A percentile compares a stretch with the other conserved stretches of the same genome.
These are phyloP conservation scores for Nakaseomyces nivariensis DNA, from an alignment of 1,139 yeast species.

Conservation along the genomic window DNA sequence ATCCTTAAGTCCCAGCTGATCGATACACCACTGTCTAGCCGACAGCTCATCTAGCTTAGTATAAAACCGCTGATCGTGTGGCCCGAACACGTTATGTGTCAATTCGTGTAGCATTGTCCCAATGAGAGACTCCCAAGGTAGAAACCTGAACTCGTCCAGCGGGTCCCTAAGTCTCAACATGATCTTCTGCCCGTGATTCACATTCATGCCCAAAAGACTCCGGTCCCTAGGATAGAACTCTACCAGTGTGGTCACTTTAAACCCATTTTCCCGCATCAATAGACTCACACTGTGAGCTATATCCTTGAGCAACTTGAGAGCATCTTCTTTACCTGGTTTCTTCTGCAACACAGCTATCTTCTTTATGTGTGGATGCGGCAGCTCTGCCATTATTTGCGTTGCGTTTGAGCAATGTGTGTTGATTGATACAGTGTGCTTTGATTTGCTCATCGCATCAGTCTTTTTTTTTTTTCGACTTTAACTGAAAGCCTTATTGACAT, in stretches of 20 bases:
- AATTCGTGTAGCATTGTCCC: slow-evolving; percentile 88
- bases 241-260: slow-evolving; percentile 58
- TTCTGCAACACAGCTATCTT: slow-evolving; percentile 47
- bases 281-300: slow-evolving; percentile 61
- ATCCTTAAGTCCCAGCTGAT: slow-evolving; percentile 31
- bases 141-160: slow-evolving; percentile 45
- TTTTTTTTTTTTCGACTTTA: neutral
- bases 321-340: slow-evolving; percentile 46
- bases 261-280: slow-evolving; percentile 56
- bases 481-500: no score
- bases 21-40: slow-evolving; percentile 46
- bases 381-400: neutral
- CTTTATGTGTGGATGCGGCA: slow-evolving; percentile 19
- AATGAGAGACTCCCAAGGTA: slow-evolving; percentile 56
- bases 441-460: neutral
- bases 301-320: slow-evolving; percentile 48
- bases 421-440: no score
- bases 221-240: slow-evolving; percentile 79
- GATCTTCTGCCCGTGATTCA: slow-evolving; percentile 73
- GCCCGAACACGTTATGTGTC: slow-evolving; percentile 69
- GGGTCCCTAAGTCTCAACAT: slow-evolving; percentile 60
- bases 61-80: slow-evolving; percentile 71
- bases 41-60: slow-evolving; percentile 51
- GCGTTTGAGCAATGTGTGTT: neutral
- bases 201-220: slow-evolving; percentile 68